A percentile compares a stretch with the other conserved stretches of the same genome.
These are phyloP conservation scores for Candida quercuum DNA, from an alignment of 805 yeast genomes.

Conservation along the genomic window DNA sequence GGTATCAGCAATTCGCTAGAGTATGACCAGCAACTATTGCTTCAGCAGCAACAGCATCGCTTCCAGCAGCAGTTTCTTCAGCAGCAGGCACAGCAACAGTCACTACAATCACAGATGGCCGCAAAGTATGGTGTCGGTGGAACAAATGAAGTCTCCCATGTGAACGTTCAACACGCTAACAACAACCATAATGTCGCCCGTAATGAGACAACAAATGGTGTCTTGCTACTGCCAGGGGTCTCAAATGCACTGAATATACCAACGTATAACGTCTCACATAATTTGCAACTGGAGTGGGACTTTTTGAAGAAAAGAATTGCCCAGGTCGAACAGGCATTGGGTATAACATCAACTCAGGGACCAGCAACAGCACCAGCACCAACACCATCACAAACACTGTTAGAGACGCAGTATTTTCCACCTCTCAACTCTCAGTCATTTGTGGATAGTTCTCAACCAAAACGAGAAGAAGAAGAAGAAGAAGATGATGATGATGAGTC, in stretches of 20 bases:
- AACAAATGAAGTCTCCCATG: too few relatives aligned
- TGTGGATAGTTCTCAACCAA: neutral
- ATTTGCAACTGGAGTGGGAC: constrained; percentile 11
- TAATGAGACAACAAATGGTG: too few relatives aligned
- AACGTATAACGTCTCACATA: constrained; percentile 10
- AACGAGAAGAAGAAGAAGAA: neutral
- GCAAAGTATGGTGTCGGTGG: constrained; percentile 20
- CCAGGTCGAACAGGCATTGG: constrained; percentile 11
- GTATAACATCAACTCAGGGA: neutral
- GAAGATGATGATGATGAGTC: constrained; percentile 1
- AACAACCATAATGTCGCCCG: too few relatives aligned
- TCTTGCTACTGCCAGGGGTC: neutral
- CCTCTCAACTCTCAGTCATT: too few relatives aligned
- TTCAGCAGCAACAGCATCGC: constrained; percentile 14
- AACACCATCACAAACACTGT: neutral
- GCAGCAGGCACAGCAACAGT: constrained; percentile 15
- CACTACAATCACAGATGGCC: constrained; percentile 17
- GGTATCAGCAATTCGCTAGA: constrained; percentile 1
- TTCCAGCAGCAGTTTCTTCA: constrained; percentile 15
- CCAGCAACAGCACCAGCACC: neutral
- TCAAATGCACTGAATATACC: neutral
- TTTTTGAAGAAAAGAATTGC: constrained; percentile 6
- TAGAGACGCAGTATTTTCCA: too few relatives aligned
- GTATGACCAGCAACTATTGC: constrained; percentile 7
- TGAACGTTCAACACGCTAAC: too few relatives aligned